Base-by-base conservation (phyloP, 306 rosid genomes). In the Rubus idaeus region DNA sequence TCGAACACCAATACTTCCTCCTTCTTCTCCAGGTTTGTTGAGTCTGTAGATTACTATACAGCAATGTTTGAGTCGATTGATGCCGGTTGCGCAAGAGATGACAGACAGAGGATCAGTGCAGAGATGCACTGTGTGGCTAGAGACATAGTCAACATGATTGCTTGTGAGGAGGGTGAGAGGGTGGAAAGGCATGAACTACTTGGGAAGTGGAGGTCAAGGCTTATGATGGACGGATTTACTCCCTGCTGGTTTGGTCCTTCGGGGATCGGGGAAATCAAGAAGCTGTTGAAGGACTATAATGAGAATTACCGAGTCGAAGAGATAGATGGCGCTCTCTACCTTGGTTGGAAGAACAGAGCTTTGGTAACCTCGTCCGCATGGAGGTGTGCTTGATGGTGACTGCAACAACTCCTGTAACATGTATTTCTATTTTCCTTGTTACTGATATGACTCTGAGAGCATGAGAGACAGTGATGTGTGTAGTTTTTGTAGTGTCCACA, bases 1-100 rank as follows among this genome's bases (percentile, higher is more conserved):
- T 92, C 97, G 21, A 95, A 90, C 90, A 95, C 99, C 68, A 95
- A 95, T 88, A 95, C 99, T 66, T 92, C 97, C 16, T 88, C 99
- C 16, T 95, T 95, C 76, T 70, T 39, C 9, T 26, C 73, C 10
- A 88, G 99, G 84, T 95, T 95, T 82, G 41, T 30, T 12, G 99
- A 95, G 93, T 88, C 92, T 0, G 35, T 89, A 57, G 83, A 69
- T 63, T 92, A 89, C 35, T 92, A 95, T 56, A 80, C 86, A 6
- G 99, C 99, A 10, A 92, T 92, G 96, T 95, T 92, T 37, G 96
- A 95, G 67, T 90, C 97, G 0, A 88, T 95, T 18, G 97, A 95
- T 26, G 97, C 55, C n/a, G 87, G 85, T 35, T 51, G 83, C 12
- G 66, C 83, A 17, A 83, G 79, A 57, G 81, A 90, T 9, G 92